These are phyloP conservation scores for Falciphora oryzae DNA, from an alignment of 2,329 filamentous ascomycete genomes.

Conservation along the genomic window DNA sequence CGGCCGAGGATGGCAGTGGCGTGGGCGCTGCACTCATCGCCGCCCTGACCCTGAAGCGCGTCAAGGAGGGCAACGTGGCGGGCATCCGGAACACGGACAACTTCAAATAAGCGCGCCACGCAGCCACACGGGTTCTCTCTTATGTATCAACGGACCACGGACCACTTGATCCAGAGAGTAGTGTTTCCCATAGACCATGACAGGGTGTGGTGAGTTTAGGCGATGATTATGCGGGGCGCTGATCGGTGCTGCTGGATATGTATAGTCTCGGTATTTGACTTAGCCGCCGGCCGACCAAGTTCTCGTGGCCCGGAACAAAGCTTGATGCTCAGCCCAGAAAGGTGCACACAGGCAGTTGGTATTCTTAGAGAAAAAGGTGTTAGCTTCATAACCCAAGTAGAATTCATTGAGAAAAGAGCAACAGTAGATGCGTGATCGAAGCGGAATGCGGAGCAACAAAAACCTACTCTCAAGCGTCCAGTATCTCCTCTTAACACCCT, in stretches of 20 bases:
- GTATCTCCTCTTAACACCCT: slow-evolving; percentile 80
- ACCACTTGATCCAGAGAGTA: not conserved
- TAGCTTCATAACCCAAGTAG: slow-evolving; percentile 16
- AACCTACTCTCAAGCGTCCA: slow-evolving; percentile 73
- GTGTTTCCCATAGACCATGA: not conserved
- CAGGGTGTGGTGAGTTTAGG: slow-evolving; percentile 2
- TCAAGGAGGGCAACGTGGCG: slow-evolving; percentile 56
- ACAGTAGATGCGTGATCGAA: not conserved
- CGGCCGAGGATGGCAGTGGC: slow-evolving; percentile 92
- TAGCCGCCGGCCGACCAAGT: not conserved
- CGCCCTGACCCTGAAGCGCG: slow-evolving; percentile 59
- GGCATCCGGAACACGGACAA: slow-evolving; percentile 62
- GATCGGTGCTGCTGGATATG: not conserved
- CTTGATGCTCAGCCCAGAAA: slow-evolving; percentile 54
- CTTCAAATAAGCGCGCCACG: slow-evolving; percentile 34
- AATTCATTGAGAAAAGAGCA: slow-evolving; percentile 13
- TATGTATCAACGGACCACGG: not conserved
- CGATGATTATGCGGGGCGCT: not conserved
- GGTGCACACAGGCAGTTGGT: slow-evolving; percentile 67
- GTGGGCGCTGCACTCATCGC: slow-evolving; percentile 97
- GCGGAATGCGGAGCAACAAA: not conserved
- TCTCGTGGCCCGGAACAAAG: not conserved
- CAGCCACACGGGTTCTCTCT: not conserved
- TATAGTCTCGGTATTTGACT: not conserved
- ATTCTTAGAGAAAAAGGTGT: slow-evolving; percentile 39